A percentile compares a stretch with the other conserved stretches of the same genome.
phyloP scores from a whole-genome alignment of 768 basidiomycete species.

The Pisolithus tinctorius region DNA sequence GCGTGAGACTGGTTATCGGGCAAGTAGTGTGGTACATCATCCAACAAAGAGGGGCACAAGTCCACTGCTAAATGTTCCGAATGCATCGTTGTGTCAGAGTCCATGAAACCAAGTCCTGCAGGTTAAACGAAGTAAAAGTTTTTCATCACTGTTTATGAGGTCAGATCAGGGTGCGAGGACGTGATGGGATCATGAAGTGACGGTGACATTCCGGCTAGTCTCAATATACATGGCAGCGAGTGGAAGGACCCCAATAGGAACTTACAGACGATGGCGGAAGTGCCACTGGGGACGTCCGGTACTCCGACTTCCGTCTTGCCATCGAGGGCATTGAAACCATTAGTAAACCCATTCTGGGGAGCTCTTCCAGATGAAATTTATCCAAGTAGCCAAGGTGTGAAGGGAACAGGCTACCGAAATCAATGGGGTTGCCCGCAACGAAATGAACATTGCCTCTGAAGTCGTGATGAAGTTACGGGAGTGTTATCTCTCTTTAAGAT shows the following conservation, averaged over 20 bases:
- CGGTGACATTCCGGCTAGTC: constrained; percentile 19
- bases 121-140: too few species aligned
- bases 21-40: too few species aligned
- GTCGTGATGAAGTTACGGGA: constrained; percentile 30
- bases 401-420: constrained; percentile 19
- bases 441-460: constrained; percentile 21
- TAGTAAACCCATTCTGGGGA: constrained; percentile 18
- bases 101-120: too few species aligned
- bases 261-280: constrained; percentile 30
- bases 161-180: not conserved
- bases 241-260: too few species aligned
- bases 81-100: not conserved
- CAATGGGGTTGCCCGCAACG: constrained; percentile 13
- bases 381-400: not conserved
- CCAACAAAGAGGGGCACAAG: not conserved
- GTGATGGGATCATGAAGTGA: constrained; percentile 3
- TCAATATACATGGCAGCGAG: constrained; percentile 1
- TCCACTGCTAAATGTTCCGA: not conserved
- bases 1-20: too few species aligned
- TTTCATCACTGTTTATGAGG: not conserved
- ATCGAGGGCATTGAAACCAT: constrained; percentile 21
- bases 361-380: constrained; percentile 2
- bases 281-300: constrained; percentile 22
- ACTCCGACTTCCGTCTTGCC: constrained; percentile 22
- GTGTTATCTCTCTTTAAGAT: constrained; percentile 24